Evolutionary conservation across 2,329 filamentous ascomycete species (phyloP), one percentile per base, ranked within the genome.

Genomic region (Colletotrichum echinochloae): DNA sequence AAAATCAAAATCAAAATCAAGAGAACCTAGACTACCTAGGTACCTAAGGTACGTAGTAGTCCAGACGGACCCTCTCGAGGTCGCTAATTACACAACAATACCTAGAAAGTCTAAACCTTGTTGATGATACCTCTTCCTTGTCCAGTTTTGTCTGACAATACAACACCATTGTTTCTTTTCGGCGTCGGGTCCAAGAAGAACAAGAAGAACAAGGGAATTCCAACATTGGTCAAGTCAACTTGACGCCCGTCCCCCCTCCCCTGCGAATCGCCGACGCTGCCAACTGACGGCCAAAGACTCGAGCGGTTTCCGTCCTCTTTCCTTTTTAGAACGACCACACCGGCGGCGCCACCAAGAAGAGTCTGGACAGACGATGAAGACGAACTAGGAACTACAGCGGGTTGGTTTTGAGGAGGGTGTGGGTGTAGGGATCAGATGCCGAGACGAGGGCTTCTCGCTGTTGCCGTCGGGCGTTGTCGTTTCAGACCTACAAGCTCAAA

Each of bases 351-450:
- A 14, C 48, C 48, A 23, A 55, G n/a, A 37, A 37, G 51, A 18
- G 30, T 54, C 56, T 16, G n/a, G 18, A 52, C 44, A n/a, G 30
- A 33, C 62, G 57, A 51, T 23, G 49, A 49, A 46, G 57, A 70
- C 67, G 64, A 70, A 59, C 67, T 44, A 57, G 67, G 67, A 66
- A 52, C 67, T 61, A 70, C 51, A 20, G 41, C 41, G 41, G 56
- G 39, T 14, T 30, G 37, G 1, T 39, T 16, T 18, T 39, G 2
- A 16, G 37, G 4, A 16, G 11, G 14, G 37, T n/a, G 28, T 59
- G 56, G 39, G 28, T 33, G 30, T 26, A 20, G 26, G 56, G 46
- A 28, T 46, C 3, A 8, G 59, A n/a, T n/a, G n/a, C n/a, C n/a
- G n/a, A n/a, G n/a, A n/a, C n/a, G n/a, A n/a, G n/a, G n/a, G n/a